Conservation (phyloP, 148 eudicot genomes). For the Camellia granthamiana region DNA sequence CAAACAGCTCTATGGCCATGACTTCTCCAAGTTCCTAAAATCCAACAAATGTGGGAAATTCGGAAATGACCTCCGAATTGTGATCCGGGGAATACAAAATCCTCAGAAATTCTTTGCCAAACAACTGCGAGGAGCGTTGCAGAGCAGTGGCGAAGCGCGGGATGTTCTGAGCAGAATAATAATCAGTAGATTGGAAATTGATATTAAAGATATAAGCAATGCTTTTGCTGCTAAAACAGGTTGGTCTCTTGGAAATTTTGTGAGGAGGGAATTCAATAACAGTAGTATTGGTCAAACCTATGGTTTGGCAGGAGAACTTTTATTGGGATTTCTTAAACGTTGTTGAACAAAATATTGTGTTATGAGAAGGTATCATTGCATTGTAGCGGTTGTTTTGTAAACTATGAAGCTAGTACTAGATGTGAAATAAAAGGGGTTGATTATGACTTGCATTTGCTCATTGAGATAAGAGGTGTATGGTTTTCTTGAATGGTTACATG, state of each 20-base stretch:
- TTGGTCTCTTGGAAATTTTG: constrained; percentile 8
- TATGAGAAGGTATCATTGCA: no score
- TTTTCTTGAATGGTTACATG: no score
- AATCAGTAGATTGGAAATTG: constrained; percentile 3
- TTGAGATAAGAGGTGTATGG: no score
- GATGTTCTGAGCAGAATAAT: constrained; percentile 1
- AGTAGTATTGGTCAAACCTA: neutral
- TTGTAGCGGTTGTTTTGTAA: no score
- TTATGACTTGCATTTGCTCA: no score
- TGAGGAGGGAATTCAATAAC: constrained; percentile 9
- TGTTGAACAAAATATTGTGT: neutral
- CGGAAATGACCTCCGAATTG: neutral
- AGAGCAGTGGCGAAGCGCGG: neutral
- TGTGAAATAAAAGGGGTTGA: no score
- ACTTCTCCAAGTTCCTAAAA: constrained; percentile 17
- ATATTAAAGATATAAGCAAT: constrained; percentile 2
- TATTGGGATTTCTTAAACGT: constrained; percentile 8
- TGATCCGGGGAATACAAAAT: constrained; percentile 1
- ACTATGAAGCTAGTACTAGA: no score
- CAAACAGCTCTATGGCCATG: constrained; percentile 12
- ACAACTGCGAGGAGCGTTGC: constrained; percentile 6
- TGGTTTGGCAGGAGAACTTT: constrained; percentile 2
- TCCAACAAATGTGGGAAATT: constrained; percentile 15
- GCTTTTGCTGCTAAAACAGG: constrained; percentile 17
- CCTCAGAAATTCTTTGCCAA: constrained; percentile 12